Percentiles rank a stretch among this genome's conserved stretches.
phyloP scores from a whole-genome alignment of 805 yeast species.

The Candida piceae region DNA sequence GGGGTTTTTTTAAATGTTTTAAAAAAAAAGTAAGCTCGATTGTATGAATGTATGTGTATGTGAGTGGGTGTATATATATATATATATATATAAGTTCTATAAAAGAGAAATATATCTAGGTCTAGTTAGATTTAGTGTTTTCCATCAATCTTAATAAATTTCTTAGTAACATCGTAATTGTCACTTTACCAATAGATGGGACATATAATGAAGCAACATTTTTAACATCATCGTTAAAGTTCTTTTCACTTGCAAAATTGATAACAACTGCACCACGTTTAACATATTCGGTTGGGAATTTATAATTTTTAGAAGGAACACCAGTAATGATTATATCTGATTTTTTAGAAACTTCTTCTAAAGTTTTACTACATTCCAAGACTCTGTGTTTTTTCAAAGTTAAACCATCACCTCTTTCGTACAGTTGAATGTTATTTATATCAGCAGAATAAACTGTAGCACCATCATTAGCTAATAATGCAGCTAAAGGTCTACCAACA shows the following conservation, averaged over 20 bases:
- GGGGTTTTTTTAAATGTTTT: no score
- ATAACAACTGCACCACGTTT: slow-evolving; percentile 87
- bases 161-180: slow-evolving; percentile 89
- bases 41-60: no score
- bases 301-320: slow-evolving; percentile 79
- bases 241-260: slow-evolving; percentile 85
- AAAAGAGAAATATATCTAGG: no score
- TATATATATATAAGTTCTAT: no score
- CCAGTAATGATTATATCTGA: slow-evolving; percentile 96
- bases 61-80: no score
- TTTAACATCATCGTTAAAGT: slow-evolving; percentile 80
- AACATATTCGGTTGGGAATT: slow-evolving; percentile 77
- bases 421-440: slow-evolving; percentile 79
- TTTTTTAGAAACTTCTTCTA: slow-evolving; percentile 60
- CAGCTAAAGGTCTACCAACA: slow-evolving; percentile 96
- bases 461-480: slow-evolving; percentile 93
- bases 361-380: slow-evolving; percentile 44
- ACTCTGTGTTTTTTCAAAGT: slow-evolving; percentile 80
- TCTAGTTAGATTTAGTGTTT: slow-evolving; percentile 39
- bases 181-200: slow-evolving; percentile 94
- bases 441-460: slow-evolving; percentile 94
- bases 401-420: slow-evolving; percentile 91
- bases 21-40: no score
- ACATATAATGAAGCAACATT: slow-evolving; percentile 85
- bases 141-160: slow-evolving; percentile 78